Evolutionary conservation across 257 asterid genomes (phyloP).

Genomic region (Cynanchum wilfordii): DNA sequence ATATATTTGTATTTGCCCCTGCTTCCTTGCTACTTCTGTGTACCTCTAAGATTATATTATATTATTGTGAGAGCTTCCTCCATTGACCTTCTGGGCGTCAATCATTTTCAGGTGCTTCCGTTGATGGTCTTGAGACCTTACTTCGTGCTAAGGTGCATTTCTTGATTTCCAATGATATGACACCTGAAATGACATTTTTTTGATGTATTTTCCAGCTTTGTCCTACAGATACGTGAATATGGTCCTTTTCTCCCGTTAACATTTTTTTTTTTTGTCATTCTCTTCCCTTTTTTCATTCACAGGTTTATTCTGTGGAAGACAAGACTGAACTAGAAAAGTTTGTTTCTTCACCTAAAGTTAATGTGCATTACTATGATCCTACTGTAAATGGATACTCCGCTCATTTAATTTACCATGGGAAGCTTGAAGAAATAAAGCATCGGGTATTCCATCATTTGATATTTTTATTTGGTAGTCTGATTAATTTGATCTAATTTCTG

Average conservation of each 20-base stretch:
- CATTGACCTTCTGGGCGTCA: conserved; percentile 4
- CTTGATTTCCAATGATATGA: neutral
- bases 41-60: neutral
- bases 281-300: conserved; percentile 17
- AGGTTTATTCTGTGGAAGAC: conserved; percentile 89
- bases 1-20: neutral
- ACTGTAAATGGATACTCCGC: conserved; percentile 29
- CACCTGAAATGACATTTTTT: neutral
- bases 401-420: conserved; percentile 29
- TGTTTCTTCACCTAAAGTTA: conserved; percentile 70
- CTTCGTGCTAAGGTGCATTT: conserved; percentile 76
- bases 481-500: conserved; percentile 8
- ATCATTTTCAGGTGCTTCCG: conserved; percentile 67
- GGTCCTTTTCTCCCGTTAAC: neutral
- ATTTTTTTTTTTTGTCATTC: conserved; percentile 4
- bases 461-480: conserved; percentile 19
- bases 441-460: conserved; percentile 52
- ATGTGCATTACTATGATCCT: conserved; percentile 54
- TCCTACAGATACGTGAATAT: conserved; percentile 2
- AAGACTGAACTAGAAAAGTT: conserved; percentile 59
- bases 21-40: neutral
- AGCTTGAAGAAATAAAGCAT: conserved; percentile 68
- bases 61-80: neutral
- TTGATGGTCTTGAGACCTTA: conserved; percentile 79
- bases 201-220: neutral